A percentile compares a stretch with the other conserved stretches of the same genome.
These are phyloP conservation scores for Fraxinus sp. DNA, from an alignment of 305 asterid species.

Conservation along the genomic window DNA sequence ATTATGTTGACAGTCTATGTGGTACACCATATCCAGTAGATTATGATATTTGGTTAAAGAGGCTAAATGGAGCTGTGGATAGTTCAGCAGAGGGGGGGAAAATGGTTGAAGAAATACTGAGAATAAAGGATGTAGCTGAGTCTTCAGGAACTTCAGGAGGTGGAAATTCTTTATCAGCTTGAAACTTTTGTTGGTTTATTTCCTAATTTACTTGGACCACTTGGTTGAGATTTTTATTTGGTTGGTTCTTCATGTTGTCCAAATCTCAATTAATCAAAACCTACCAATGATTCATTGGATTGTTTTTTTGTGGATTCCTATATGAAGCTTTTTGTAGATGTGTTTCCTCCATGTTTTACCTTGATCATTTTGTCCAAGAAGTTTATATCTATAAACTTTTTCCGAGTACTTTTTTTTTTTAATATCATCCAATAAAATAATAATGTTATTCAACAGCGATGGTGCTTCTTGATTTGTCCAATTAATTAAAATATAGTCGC, in stretches of 20 bases:
- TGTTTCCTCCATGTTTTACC: neutral
- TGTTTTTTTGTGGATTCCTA: neutral
- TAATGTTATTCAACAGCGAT: neutral
- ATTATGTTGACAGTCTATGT: constrained; percentile 63
- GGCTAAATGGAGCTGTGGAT: constrained; percentile 50
- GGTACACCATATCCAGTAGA: constrained; percentile 77
- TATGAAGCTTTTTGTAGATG: neutral
- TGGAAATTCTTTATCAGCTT: constrained; percentile 40
- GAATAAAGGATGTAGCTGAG: constrained; percentile 45
- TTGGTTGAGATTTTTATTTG: constrained; percentile 6
- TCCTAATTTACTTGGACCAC: neutral
- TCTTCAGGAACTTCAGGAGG: constrained; percentile 52
- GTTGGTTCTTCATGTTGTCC: constrained; percentile 3
- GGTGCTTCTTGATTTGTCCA: neutral
- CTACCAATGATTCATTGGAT: neutral
- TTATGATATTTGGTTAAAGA: constrained; percentile 69
- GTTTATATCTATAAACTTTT: neutral
- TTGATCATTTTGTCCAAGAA: neutral
- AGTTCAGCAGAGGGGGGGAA: constrained; percentile 53
- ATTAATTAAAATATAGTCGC: neutral
- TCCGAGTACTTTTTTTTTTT: neutral
- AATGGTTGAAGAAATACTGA: constrained; percentile 35
- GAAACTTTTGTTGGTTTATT: neutral
- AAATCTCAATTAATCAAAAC: neutral
- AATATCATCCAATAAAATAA: neutral